Percentiles rank a stretch among this genome's conserved stretches.
These are phyloP conservation scores for Austroboletus olivaceoglutinosus DNA, from an alignment of 1,284 basidiomycete species.

Conservation along the genomic window DNA sequence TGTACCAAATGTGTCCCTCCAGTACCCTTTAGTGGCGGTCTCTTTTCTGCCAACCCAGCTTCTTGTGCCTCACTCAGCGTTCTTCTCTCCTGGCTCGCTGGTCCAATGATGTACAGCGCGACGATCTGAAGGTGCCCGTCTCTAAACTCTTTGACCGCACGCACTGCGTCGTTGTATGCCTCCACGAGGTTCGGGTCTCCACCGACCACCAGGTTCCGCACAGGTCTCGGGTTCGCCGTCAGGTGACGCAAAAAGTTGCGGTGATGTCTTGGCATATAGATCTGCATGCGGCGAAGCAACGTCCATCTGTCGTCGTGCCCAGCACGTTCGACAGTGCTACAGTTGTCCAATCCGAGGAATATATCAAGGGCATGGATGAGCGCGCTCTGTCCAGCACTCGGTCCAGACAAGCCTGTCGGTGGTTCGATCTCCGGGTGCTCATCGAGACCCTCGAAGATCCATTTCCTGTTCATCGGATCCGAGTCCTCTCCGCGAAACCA, in stretches of 20 bases:
- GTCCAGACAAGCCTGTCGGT: constrained; percentile 75
- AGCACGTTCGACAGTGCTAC: constrained; percentile 17
- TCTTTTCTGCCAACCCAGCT: constrained; percentile 25
- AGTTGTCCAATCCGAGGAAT: constrained; percentile 82
- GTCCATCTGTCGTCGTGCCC: constrained; percentile 29
- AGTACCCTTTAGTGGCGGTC: constrained; percentile 62
- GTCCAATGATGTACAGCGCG: constrained; percentile 80
- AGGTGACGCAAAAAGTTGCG: constrained; percentile 86
- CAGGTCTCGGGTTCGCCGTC: constrained; percentile 55
- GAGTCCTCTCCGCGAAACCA: constrained; percentile 91
- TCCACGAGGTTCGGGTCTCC: constrained; percentile 40
- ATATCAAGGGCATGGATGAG: constrained; percentile 88
- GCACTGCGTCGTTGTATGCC: constrained; percentile 76
- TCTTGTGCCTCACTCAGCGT: constrained; percentile 16
- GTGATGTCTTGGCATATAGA: constrained; percentile 91
- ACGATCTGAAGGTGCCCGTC: constrained; percentile 89
- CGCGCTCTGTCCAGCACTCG: constrained; percentile 89
- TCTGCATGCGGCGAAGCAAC: constrained; percentile 80
- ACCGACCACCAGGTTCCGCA: constrained; percentile 39
- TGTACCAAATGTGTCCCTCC: constrained; percentile 74
- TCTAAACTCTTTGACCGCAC: constrained; percentile 75
- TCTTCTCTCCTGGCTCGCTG: constrained; percentile 45
- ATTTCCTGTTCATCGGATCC: constrained; percentile 56
- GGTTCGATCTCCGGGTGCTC: constrained; percentile 45
- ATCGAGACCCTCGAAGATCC: constrained; percentile 81